phyloP scores from a whole-genome alignment of 179 eudicot genomes.

The Silene coronaria region DNA sequence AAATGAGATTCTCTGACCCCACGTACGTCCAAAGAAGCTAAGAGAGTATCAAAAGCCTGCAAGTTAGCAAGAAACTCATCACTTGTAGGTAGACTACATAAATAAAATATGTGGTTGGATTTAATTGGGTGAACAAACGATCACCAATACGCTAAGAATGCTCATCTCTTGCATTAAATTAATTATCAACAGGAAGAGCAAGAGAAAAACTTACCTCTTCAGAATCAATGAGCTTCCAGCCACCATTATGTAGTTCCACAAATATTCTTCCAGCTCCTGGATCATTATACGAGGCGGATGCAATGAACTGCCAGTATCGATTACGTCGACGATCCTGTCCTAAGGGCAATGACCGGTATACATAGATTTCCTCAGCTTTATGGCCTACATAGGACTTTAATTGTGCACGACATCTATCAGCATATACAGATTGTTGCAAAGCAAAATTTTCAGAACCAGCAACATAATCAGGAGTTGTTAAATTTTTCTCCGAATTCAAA shows the following conservation, averaged over 20 bases:
- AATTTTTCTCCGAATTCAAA: conserved; percentile 37
- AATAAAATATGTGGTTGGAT: background rate
- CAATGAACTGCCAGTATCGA: conserved; percentile 75
- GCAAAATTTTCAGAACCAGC: conserved; percentile 47
- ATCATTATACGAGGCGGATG: conserved; percentile 66
- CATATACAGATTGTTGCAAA: conserved; percentile 53
- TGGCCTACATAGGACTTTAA: conserved; percentile 68
- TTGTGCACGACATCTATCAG: conserved; percentile 63
- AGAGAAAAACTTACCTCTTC: conserved; percentile 39
- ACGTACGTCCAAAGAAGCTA: conserved; percentile 74
- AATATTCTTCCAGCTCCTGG: conserved; percentile 82
- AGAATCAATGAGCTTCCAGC: conserved; percentile 81
- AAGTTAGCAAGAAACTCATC: conserved; percentile 12
- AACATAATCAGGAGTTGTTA: conserved; percentile 30
- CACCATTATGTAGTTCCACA: conserved; percentile 62
- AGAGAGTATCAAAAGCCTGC: conserved; percentile 71
- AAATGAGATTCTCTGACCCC: conserved; percentile 76
- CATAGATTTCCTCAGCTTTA: conserved; percentile 78
- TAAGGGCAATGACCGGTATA: conserved; percentile 79
- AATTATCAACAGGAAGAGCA: background rate
- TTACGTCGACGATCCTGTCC: conserved; percentile 88
- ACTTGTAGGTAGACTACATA: background rate
- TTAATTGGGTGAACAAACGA: background rate
- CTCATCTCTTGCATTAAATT: background rate
- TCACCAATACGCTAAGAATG: background rate